phyloP scores from a whole-genome alignment of 2,329 filamentous ascomycete genomes.

The Fusarium goolgardi region DNA sequence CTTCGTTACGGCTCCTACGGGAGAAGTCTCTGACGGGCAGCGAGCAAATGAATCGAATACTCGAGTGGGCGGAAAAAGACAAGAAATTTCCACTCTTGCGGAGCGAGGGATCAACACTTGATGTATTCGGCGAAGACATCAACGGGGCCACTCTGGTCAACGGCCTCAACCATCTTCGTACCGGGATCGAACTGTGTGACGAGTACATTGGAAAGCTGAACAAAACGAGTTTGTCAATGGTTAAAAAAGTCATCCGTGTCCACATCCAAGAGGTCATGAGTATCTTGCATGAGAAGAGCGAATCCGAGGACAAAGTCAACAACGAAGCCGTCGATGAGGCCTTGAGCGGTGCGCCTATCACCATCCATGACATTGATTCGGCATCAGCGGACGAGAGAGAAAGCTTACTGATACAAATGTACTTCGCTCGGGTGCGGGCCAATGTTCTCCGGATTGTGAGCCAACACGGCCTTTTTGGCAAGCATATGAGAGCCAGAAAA shows the following conservation, averaged over 20 bases:
- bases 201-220: conserved; percentile 24
- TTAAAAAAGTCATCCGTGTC: conserved; percentile 26
- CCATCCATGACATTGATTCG: conserved; percentile 33
- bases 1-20: neutral
- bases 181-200: conserved; percentile 29
- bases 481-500: conserved; percentile 10
- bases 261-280: conserved; percentile 36
- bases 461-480: conserved; percentile 14
- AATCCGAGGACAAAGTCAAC: neutral
- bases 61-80: conserved; percentile 29
- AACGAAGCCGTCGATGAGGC: neutral
- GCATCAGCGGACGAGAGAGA: conserved; percentile 29
- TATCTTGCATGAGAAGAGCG: conserved; percentile 19
- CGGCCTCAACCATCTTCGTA: conserved; percentile 23
- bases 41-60: conserved; percentile 12
- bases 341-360: neutral
- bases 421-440: conserved; percentile 26
- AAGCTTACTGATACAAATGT: conserved; percentile 25
- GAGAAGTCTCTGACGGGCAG: neutral
- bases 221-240: conserved; percentile 3
- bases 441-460: conserved; percentile 15
- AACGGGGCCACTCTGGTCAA: conserved; percentile 32
- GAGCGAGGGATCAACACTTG: conserved; percentile 26
- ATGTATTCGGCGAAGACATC: conserved; percentile 21
- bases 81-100: conserved; percentile 20